Conservation (phyloP, 306 rosid genomes). For the Rubus parviflorus region DNA sequence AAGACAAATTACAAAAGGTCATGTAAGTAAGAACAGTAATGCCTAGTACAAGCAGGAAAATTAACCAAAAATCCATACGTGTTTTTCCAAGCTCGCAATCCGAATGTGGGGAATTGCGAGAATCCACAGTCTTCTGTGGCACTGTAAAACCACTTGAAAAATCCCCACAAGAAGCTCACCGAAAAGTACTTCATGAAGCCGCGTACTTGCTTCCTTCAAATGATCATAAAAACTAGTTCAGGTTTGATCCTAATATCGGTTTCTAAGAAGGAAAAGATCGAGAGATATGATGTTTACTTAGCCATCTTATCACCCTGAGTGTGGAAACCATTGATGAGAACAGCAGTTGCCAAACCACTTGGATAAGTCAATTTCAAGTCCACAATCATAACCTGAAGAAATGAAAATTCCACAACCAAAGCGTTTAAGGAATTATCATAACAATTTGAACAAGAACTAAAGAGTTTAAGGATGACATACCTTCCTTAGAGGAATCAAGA, state of each 20-base stretch:
- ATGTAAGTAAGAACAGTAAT: neutral
- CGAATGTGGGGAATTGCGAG: conserved; percentile 85
- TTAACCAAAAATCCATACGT: conserved; percentile 38
- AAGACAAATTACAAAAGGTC: neutral
- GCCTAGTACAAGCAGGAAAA: neutral
- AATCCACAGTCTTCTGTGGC: conserved; percentile 80
- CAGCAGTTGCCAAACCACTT: conserved; percentile 93
- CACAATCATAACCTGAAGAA: conserved; percentile 68
- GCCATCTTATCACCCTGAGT: conserved; percentile 87
- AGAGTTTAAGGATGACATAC: conserved; percentile 22
- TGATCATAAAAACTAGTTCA: neutral
- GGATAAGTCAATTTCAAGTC: conserved; percentile 87
- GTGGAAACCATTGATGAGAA: conserved; percentile 94
- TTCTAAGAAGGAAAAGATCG: neutral
- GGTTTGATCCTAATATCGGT: neutral
- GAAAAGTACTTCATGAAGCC: conserved; percentile 86
- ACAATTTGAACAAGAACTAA: neutral
- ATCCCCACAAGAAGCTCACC: conserved; percentile 82
- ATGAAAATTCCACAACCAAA: neutral
- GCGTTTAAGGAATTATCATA: neutral
- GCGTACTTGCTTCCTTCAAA: conserved; percentile 71
- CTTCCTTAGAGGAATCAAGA: conserved; percentile 91
- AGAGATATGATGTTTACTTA: conserved; percentile 41
- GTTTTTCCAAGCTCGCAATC: conserved; percentile 86
- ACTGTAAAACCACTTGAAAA: conserved; percentile 89